phyloP scores from a whole-genome alignment of 2,329 filamentous ascomycete genomes.

The Aspergillus ustus region DNA sequence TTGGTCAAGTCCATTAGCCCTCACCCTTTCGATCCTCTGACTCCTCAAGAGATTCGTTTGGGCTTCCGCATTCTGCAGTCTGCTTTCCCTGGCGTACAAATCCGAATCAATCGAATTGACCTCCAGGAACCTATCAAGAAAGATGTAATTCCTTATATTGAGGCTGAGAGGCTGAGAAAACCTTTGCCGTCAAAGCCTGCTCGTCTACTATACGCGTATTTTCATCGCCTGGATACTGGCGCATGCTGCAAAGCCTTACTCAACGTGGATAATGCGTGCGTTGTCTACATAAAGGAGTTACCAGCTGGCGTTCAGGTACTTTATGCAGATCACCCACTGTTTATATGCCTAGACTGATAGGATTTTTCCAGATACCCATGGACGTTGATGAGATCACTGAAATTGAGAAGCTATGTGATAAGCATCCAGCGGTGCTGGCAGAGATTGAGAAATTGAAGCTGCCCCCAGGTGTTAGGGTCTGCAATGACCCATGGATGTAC shows the following conservation, averaged over 20 bases:
- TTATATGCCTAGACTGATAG: constrained; percentile 53
- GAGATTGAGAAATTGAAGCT: constrained; percentile 64
- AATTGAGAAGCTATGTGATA: constrained; percentile 60
- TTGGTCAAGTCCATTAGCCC: constrained; percentile 25
- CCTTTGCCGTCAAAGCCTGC: constrained; percentile 56
- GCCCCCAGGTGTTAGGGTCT: constrained; percentile 60
- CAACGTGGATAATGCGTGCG: constrained; percentile 45
- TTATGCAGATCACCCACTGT: neutral
- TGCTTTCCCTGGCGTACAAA: constrained; percentile 40
- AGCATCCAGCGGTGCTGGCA: constrained; percentile 60
- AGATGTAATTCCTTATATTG: constrained; percentile 62
- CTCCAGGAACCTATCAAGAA: constrained; percentile 68
- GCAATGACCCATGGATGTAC: constrained; percentile 73
- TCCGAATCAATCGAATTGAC: constrained; percentile 68
- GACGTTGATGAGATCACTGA: constrained; percentile 64
- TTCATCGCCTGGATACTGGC: constrained; percentile 43
- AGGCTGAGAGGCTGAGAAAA: constrained; percentile 62
- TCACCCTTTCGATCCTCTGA: constrained; percentile 46
- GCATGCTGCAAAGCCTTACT: constrained; percentile 47
- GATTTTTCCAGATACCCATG: constrained; percentile 58
- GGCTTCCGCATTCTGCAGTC: constrained; percentile 42
- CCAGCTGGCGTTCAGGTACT: constrained; percentile 53
- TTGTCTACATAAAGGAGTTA: constrained; percentile 47
- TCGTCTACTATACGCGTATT: constrained; percentile 60
- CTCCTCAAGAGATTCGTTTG: constrained; percentile 42